Evolutionary conservation across 1,284 basidiomycete species (phyloP).

Genomic region (Bjerkandera adusta): DNA sequence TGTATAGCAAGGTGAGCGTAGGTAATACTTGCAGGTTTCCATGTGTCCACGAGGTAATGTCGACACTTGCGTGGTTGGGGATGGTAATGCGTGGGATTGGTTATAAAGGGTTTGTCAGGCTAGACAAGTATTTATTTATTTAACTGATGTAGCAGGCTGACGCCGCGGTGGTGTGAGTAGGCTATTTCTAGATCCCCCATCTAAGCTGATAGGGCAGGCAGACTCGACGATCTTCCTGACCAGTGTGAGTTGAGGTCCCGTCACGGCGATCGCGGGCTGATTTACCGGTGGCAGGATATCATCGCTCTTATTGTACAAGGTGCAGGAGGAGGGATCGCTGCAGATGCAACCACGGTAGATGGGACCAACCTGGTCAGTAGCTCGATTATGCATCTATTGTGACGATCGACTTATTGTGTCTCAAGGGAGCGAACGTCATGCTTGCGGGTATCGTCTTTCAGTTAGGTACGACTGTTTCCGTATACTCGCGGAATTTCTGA

Average conservation of each 20-base stretch:
- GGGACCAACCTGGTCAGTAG: conserved; percentile 2
- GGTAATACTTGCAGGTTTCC: no score
- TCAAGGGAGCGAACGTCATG: conserved; percentile 35
- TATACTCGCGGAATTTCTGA: conserved; percentile 9
- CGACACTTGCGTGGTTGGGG: no score
- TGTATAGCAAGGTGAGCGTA: no score
- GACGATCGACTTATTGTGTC: conserved; percentile 1
- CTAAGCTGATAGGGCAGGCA: conserved; percentile 11
- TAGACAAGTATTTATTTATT: no score
- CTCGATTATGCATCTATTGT: background rate
- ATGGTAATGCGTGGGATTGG: no score
- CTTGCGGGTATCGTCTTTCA: conserved; percentile 47
- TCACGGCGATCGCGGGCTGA: conserved; percentile 1
- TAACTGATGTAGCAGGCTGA: conserved; percentile 28
- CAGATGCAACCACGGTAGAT: conserved; percentile 11
- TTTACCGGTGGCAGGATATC: conserved; percentile 30
- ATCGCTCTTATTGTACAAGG: conserved; percentile 42
- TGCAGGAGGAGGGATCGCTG: conserved; percentile 37
- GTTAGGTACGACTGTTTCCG: conserved; percentile 26
- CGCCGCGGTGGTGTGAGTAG: conserved; percentile 41
- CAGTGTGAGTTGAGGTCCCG: conserved; percentile 20
- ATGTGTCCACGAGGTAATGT: no score
- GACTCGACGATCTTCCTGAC: conserved; percentile 37
- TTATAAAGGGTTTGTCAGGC: no score
- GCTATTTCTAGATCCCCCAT: conserved; percentile 18